Conservation (phyloP, 2,329 filamentous ascomycete species). For the Sporothrix phasma region DNA sequence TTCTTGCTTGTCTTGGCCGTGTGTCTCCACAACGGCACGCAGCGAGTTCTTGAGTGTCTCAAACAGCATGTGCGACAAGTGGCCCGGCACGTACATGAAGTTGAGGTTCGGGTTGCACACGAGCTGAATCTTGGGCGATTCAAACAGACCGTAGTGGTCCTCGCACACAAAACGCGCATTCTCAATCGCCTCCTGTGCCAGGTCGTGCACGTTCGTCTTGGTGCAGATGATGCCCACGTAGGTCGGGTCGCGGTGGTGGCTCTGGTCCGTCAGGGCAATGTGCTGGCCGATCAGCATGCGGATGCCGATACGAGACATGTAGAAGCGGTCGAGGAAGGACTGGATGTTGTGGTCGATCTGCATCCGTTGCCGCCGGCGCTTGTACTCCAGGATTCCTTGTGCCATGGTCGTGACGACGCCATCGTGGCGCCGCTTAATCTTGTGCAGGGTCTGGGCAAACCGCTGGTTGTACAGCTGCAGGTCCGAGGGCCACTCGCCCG, state of each 20-base stretch:
- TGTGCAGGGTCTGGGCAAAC: slow-evolving; percentile 80
- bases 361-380: slow-evolving; percentile 90
- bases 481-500: slow-evolving; percentile 83
- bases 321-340: slow-evolving; percentile 95
- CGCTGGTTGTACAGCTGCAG: slow-evolving; percentile 87
- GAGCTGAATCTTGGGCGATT: slow-evolving; percentile 91
- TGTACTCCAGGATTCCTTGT: slow-evolving; percentile 96
- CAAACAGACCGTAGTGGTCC: slow-evolving; percentile 95
- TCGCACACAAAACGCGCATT: slow-evolving; percentile 99
- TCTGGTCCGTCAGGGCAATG: slow-evolving; percentile 91
- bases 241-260: slow-evolving; percentile 75
- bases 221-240: slow-evolving; percentile 99
- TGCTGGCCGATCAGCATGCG: slow-evolving; percentile 99
- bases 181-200: slow-evolving; percentile 94
- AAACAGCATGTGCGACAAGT: slow-evolving; percentile 98
- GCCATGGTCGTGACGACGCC: slow-evolving; percentile 96
- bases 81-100: slow-evolving; percentile 99
- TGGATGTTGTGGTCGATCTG: slow-evolving; percentile 98
- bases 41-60: slow-evolving; percentile 98
- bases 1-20: slow-evolving; percentile 89
- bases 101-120: slow-evolving; percentile 89
- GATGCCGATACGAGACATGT: slow-evolving; percentile 99
- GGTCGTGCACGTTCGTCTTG: slow-evolving; percentile 89
- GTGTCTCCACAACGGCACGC: slow-evolving; percentile 88
- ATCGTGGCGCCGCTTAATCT: slow-evolving; percentile 93